Conservation (phyloP, 768 basidiomycete genomes). For the Trametes cubensis region DNA sequence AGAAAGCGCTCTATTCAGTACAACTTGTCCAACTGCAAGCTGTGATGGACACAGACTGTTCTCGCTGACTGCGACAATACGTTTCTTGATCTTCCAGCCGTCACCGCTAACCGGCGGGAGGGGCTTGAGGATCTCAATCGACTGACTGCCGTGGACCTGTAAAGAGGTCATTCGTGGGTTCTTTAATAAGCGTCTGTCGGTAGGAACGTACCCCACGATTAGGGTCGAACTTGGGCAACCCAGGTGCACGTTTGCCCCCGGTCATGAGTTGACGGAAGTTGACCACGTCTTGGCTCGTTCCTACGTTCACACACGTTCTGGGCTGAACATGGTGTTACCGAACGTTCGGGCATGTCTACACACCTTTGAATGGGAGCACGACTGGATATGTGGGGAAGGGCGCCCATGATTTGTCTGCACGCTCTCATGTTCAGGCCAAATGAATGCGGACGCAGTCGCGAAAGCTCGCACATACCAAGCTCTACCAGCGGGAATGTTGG, state of each 20-base stretch:
- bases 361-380: constrained; percentile 72
- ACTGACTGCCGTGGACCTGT: constrained; percentile 79
- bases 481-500: constrained; percentile 24
- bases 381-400: constrained; percentile 88
- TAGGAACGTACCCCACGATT: constrained; percentile 60
- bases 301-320: constrained; percentile 29
- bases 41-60: constrained; percentile 60
- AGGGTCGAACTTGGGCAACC: constrained; percentile 71
- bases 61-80: constrained; percentile 72
- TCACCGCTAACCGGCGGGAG: constrained; percentile 74
- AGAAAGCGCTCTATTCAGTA: background rate
- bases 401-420: constrained; percentile 64
- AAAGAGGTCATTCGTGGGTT: background rate
- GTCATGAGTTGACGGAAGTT: constrained; percentile 59
- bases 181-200: background rate
- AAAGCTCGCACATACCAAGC: constrained; percentile 25
- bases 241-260: constrained; percentile 48
- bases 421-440: background rate
- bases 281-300: constrained; percentile 66
- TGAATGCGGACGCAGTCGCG: background rate
- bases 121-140: constrained; percentile 78
- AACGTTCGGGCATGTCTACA: no score
- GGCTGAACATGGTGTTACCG: background rate
- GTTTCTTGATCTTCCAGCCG: constrained; percentile 75
- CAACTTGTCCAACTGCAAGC: background rate